Percentiles rank a stretch among this genome's conserved stretches.
phyloP scores from a whole-genome alignment of 208 protist species.

The Trypanosoma brucei region DNA sequence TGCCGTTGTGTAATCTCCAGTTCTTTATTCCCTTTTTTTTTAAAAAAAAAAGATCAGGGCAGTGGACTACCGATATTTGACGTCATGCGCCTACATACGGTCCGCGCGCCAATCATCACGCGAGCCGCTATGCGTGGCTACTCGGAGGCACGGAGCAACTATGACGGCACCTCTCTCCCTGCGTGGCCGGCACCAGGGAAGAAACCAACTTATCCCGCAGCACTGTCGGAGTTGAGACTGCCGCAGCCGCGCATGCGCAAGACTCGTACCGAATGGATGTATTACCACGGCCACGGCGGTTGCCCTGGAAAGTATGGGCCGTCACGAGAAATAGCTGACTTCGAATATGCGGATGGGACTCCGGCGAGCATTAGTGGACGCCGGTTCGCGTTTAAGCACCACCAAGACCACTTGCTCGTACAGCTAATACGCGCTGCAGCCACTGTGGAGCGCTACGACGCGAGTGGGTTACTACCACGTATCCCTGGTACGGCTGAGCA shows the following conservation, averaged over 20 bases:
- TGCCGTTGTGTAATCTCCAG: too few relatives aligned
- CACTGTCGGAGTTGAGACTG: conserved; percentile 46
- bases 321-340: conserved; percentile 78
- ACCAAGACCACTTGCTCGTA: conserved; percentile 83
- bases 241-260: conserved; percentile 58
- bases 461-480: conserved; percentile 55
- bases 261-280: conserved; percentile 84
- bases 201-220: conserved; percentile 43
- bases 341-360: conserved; percentile 83
- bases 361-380: conserved; percentile 52
- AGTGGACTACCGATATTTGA: not conserved
- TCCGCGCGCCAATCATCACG: conserved; percentile 2
- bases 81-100: conserved; percentile 15
- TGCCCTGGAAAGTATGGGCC: conserved; percentile 65
- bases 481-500: conserved; percentile 77
- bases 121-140: conserved; percentile 7
- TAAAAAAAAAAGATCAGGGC: too few relatives aligned
- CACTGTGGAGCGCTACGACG: conserved; percentile 65
- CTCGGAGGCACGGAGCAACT: conserved; percentile 47
- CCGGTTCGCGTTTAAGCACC: conserved; percentile 80
- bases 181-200: conserved; percentile 32
- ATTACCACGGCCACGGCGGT: conserved; percentile 75
- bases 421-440: conserved; percentile 83
- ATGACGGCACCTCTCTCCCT: conserved; percentile 28
- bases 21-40: too few relatives aligned